Percentiles rank a stretch among this genome's conserved stretches.
These are phyloP conservation scores for Arctostaphylos glauca DNA, from an alignment of 148 eudicot genomes.

Conservation along the genomic window DNA sequence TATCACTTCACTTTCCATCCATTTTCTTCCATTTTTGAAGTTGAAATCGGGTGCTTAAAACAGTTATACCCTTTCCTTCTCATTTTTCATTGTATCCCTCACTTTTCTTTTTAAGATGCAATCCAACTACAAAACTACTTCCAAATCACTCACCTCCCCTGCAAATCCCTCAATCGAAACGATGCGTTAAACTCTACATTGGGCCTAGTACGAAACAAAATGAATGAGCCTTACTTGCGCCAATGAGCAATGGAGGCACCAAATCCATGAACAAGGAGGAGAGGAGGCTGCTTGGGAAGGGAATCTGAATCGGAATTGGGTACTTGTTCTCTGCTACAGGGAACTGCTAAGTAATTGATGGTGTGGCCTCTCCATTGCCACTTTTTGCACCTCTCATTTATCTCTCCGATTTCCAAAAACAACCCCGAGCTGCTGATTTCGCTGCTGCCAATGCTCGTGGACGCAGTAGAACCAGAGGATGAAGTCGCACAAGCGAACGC, in stretches of 20 bases:
- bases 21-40: too few species aligned
- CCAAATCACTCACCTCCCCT: too few species aligned
- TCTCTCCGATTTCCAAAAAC: constrained; percentile 45
- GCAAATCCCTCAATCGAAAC: too few species aligned
- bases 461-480: neutral
- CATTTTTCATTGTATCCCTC: too few species aligned
- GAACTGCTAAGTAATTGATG: constrained; percentile 55
- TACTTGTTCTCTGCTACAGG: constrained; percentile 21
- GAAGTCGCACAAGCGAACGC: neutral
- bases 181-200: too few species aligned
- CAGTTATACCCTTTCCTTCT: too few species aligned
- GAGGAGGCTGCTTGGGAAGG: constrained; percentile 34
- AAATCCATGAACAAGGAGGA: constrained; percentile 89
- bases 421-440: constrained; percentile 16
- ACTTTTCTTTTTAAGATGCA: too few species aligned
- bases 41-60: too few species aligned
- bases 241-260: constrained; percentile 96
- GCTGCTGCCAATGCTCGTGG: neutral
- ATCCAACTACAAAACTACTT: too few species aligned
- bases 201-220: neutral
- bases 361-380: constrained; percentile 74
- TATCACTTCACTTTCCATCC: too few species aligned
- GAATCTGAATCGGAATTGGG: neutral
- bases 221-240: constrained; percentile 55
- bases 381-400: constrained; percentile 42